Conservation (phyloP, 2,329 filamentous ascomycete species). For the Cercospora janseana region DNA sequence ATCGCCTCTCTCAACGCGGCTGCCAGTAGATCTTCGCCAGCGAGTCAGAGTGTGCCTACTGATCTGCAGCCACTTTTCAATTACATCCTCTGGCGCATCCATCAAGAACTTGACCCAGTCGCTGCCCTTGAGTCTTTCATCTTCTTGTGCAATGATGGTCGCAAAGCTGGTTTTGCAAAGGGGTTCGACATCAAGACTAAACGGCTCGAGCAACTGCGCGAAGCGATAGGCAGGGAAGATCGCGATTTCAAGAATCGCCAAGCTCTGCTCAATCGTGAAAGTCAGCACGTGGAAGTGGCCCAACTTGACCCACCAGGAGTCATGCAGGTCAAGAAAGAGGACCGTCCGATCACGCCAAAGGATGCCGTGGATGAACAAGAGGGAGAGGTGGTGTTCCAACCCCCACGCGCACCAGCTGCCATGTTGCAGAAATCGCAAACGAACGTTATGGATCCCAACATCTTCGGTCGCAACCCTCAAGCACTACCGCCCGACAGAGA, state of each 20-base stretch:
- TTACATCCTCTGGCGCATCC: constrained; percentile 52
- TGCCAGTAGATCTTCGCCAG: constrained; percentile 18
- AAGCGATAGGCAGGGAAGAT: constrained; percentile 50
- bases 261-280: constrained; percentile 33
- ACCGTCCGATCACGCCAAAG: constrained; percentile 10
- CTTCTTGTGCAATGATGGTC: constrained; percentile 51
- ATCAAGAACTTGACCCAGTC: constrained; percentile 49
- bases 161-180: constrained; percentile 47
- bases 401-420: constrained; percentile 35
- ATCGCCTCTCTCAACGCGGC: constrained; percentile 17
- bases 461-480: constrained; percentile 45
- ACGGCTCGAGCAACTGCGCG: constrained; percentile 51
- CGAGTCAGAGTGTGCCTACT: constrained; percentile 40
- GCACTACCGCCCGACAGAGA: constrained; percentile 8
- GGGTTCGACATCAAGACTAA: constrained; percentile 52
- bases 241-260: constrained; percentile 45
- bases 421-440: constrained; percentile 32
- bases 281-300: constrained; percentile 16
- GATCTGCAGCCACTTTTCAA: constrained; percentile 51
- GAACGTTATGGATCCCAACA: constrained; percentile 49
- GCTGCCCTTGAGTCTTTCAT: constrained; percentile 52
- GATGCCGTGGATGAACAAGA: constrained; percentile 16
- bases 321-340: background rate
- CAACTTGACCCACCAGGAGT: background rate
- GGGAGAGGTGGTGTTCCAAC: constrained; percentile 30